Base-by-base conservation (phyloP, 495 filamentous ascomycete species). In the Viridothelium virens region DNA sequence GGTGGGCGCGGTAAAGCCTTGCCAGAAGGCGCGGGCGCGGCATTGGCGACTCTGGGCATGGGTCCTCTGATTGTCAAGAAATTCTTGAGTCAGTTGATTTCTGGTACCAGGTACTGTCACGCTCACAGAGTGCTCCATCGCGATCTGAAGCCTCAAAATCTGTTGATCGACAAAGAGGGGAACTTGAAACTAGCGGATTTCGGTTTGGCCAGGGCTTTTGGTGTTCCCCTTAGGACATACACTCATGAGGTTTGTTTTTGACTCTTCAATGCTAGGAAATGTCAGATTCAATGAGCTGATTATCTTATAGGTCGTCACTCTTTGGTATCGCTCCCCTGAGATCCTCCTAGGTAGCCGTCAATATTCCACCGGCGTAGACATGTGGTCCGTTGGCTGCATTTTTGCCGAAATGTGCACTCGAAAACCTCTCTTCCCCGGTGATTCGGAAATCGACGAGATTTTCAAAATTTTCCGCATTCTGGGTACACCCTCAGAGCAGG, bases 401-500 rank as follows among this genome's bases (percentile, higher is more conserved):
- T 99, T 99, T 77, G 94, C 95, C 14, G 94, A 99, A 78, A 97
- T 99, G 95, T 96, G 92, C 82, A 99, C 95, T 16, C 89, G 91
- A 72, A 97, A 97, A 78, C 92, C 94, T 5, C 80, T 97, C 12
- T 97, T 99, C 83, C 94, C 94, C 36, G 94, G 94, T 46, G 95
- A 99, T 76, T 96, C 92, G 2, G 94, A 99, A 76, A 97, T 99
- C 77, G 94, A 99, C 71, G 95, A 99, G 79, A 97, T 99, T 71
- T 97, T 97, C 83, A 97, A 96, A 79, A 99, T 97, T 71, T 99
- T 99, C 86, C 84, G 94, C 64, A 78, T 96, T 37, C 85, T 97
- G 59, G 95, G 95, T 69, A 99, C 94, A 5, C 94, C 94, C 2
- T 87, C 87, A 50, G 94, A 99, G 72, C 79, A 86, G 2, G 80